Percentiles rank a stretch among this genome's conserved stretches.
Conservation (phyloP, 192 early-diverging fungal species). For the Chytriomyces confervae region DNA sequence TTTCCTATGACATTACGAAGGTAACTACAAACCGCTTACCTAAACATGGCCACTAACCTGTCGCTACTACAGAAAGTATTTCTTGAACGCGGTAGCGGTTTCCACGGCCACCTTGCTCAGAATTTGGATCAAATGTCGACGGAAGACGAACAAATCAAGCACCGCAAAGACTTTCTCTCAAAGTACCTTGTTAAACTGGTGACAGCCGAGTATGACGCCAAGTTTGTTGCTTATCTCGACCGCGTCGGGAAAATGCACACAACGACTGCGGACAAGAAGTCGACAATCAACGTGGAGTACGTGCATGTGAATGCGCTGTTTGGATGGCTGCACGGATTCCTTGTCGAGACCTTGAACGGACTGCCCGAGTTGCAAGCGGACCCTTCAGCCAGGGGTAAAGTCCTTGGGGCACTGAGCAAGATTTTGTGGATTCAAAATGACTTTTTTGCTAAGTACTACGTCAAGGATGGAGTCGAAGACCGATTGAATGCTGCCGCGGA, state of each 20-base stretch:
- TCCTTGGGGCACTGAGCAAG: constrained; percentile 71
- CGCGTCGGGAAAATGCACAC: constrained; percentile 81
- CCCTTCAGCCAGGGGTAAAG: constrained; percentile 15
- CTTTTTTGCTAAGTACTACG: constrained; percentile 77
- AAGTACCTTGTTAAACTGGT: constrained; percentile 77
- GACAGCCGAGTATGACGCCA: constrained; percentile 50
- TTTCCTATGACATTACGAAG: constrained; percentile 79
- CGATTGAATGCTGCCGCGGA: too few species aligned
- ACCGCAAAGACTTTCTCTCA: constrained; percentile 72
- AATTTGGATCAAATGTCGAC: constrained; percentile 55
- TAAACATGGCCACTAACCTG: too few species aligned
- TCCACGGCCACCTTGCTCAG: constrained; percentile 46
- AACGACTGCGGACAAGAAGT: constrained; percentile 73
- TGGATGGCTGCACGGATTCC: constrained; percentile 56
- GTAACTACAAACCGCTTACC: too few species aligned
- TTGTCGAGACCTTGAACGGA: constrained; percentile 59
- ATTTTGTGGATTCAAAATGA: constrained; percentile 88
- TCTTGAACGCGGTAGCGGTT: constrained; percentile 68
- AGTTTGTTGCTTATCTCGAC: constrained; percentile 75
- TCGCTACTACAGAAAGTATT: constrained; percentile 56
- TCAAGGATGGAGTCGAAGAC: constrained; percentile 55
- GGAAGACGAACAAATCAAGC: constrained; percentile 74
- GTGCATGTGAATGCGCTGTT: constrained; percentile 81
- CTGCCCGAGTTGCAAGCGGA: constrained; percentile 47
- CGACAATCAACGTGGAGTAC: constrained; percentile 81